Evolutionary conservation across 2,329 filamentous ascomycete species (phyloP), one percentile per base, ranked within the genome.

Genomic region (Scopulariopsis brevicaulis): DNA sequence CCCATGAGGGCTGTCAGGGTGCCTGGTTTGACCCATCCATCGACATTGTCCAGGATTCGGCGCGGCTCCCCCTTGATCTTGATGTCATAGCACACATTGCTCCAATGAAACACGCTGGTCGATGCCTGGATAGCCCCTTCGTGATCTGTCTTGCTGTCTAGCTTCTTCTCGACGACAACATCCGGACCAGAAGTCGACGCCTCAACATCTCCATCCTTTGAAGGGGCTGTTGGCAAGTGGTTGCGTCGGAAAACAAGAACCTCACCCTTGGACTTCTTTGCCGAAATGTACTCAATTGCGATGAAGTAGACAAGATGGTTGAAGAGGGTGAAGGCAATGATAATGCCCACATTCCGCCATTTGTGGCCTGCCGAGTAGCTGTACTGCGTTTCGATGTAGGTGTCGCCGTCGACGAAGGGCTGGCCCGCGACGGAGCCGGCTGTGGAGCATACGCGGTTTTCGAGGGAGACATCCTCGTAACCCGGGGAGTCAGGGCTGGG

Each of bases 1-100:
- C 90, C 89, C 91, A 96, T 96, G 3, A 96, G 77, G 43, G 90
- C 91, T 14, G 91, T 96, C 57, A 96, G 71, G 18, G 90, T 96
- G 60, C 92, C 92, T 3, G 92, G 92, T 71, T 95, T 94, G 60
- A 96, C 90, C 89, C 90, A 96, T 37, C 92, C 92, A 66, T 95
- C 88, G 14, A 96, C 89, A 61, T 94, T 77, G 65, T 96, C 86
- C 60, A 96, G 75, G 65, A 96, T 88, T 50, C 86, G 83, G 18
- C 90, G 82, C 1, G 78, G 74, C 65, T 93, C 83, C 14, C 77
- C 77, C 75, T 95, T 95, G 73, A 96, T 91, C 70, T 89, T 86
- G 69, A 85, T 76, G 60, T 85, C 79, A 65, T 82, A 96, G 73
- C 86, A 91, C 1, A 96, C 86, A 64, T 93, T 79, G 62, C 85